Evolutionary conservation across 495 filamentous ascomycete genomes (phyloP).

Genomic region (Penicillium bialowiezense): DNA sequence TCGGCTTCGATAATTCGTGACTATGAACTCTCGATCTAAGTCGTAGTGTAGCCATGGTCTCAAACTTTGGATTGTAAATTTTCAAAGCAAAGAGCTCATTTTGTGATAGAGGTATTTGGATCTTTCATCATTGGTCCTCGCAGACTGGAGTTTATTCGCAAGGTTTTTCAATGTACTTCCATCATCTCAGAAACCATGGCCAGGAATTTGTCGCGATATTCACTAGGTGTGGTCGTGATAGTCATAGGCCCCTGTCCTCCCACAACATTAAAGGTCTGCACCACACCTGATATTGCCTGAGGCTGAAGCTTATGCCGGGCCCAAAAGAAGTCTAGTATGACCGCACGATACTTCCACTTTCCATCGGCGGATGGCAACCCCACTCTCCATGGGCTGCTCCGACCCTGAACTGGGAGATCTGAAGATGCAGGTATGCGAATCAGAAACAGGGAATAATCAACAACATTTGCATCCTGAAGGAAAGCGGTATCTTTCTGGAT

Average conservation of each 20-base stretch:
- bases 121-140: too few species aligned
- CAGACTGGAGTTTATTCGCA: too few species aligned
- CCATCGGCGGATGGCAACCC: conserved; percentile 57
- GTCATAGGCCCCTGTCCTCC: conserved; percentile 61
- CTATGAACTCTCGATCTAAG: too few species aligned
- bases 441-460: conserved; percentile 70
- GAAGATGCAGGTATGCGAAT: conserved; percentile 52
- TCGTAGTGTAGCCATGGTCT: too few species aligned
- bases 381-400: conserved; percentile 49
- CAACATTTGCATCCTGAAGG: conserved; percentile 55
- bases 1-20: too few species aligned
- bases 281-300: conserved; percentile 57
- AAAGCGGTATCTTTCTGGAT: conserved; percentile 59
- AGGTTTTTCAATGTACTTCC: conserved; percentile 39
- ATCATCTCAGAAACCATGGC: conserved; percentile 57
- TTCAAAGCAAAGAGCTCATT: too few species aligned
- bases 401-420: conserved; percentile 17
- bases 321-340: conserved; percentile 71
- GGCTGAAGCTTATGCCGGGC: conserved; percentile 63
- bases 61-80: too few species aligned
- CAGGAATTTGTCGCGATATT: conserved; percentile 64
- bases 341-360: conserved; percentile 58
- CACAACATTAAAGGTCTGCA: conserved; percentile 59
- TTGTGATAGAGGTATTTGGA: too few species aligned
- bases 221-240: conserved; percentile 63